phyloP scores from a whole-genome alignment of 257 asterid genomes.

The Solanum appendiculatum region DNA sequence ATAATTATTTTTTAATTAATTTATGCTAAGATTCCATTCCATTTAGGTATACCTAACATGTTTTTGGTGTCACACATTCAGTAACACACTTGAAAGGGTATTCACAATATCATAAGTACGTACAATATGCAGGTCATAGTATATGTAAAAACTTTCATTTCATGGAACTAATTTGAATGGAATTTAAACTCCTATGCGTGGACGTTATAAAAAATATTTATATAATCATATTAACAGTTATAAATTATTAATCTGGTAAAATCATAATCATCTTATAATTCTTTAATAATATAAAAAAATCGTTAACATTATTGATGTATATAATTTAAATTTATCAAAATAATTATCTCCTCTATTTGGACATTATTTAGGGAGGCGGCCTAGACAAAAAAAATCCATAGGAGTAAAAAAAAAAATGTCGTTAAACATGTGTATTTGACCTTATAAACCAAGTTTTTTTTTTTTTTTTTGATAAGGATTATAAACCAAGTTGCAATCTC shows the following conservation, averaged over 20 bases:
- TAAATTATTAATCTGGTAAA: too few species aligned
- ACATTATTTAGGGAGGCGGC: background rate
- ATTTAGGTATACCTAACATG: background rate
- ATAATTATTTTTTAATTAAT: background rate
- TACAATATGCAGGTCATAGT: background rate
- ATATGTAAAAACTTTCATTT: background rate
- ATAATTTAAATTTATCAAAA: too few species aligned
- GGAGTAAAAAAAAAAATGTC: too few species aligned
- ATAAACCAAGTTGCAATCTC: background rate
- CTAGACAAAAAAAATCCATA: background rate
- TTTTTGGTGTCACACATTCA: too few species aligned
- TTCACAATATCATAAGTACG: background rate
- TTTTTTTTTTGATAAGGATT: background rate
- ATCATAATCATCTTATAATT: background rate
- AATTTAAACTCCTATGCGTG: background rate
- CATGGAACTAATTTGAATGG: background rate
- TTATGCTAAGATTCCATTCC: background rate
- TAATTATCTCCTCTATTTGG: too few species aligned
- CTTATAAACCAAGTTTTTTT: background rate
- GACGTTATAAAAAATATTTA: background rate
- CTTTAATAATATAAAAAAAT: background rate
- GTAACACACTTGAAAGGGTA: background rate
- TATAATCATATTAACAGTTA: background rate
- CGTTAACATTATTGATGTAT: background rate
- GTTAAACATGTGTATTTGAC: background rate